Evolutionary conservation across 2,329 filamentous ascomycete genomes (phyloP).

Genomic region (Dactylellina cionopaga): DNA sequence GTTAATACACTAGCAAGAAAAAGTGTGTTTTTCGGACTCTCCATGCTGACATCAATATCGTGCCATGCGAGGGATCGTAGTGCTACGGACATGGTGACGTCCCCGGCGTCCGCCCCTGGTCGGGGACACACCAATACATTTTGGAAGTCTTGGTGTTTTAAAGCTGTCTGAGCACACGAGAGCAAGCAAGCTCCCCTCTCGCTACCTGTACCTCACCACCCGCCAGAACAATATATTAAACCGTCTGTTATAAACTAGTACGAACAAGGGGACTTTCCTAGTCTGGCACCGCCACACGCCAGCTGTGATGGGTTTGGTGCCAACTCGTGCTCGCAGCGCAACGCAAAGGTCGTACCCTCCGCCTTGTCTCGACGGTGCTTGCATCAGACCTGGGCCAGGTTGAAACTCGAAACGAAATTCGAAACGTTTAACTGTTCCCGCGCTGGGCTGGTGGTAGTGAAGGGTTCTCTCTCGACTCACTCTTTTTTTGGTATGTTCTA

Average conservation of each 20-base stretch:
- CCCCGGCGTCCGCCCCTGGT: conserved; percentile 15
- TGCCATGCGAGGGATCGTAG: not conserved
- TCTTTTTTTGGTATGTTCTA: too few species aligned
- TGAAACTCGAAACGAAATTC: conserved; percentile 50
- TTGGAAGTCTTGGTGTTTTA: conserved; percentile 20
- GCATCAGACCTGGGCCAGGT: conserved; percentile 30
- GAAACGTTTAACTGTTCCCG: conserved; percentile 39
- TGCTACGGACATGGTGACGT: not conserved
- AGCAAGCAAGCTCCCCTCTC: too few species aligned
- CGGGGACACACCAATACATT: not conserved
- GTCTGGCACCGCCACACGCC: conserved; percentile 15
- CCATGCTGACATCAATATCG: not conserved
- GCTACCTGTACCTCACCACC: too few species aligned
- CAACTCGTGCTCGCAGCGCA: too few species aligned
- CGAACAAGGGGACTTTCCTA: not conserved
- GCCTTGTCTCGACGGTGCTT: conserved; percentile 1
- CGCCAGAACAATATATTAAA: too few species aligned
- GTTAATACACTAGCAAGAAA: too few species aligned
- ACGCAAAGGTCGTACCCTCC: not conserved
- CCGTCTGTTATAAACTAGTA: too few species aligned
- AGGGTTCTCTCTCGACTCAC: too few species aligned
- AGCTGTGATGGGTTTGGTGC: not conserved
- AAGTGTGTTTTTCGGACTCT: not conserved
- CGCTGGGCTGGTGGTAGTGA: not conserved
- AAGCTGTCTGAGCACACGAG: conserved; percentile 39